Evolutionary conservation across 352 stramenopile species (phyloP), one percentile per base, ranked within the genome.

Genomic region (Globisporangium perplexum): DNA sequence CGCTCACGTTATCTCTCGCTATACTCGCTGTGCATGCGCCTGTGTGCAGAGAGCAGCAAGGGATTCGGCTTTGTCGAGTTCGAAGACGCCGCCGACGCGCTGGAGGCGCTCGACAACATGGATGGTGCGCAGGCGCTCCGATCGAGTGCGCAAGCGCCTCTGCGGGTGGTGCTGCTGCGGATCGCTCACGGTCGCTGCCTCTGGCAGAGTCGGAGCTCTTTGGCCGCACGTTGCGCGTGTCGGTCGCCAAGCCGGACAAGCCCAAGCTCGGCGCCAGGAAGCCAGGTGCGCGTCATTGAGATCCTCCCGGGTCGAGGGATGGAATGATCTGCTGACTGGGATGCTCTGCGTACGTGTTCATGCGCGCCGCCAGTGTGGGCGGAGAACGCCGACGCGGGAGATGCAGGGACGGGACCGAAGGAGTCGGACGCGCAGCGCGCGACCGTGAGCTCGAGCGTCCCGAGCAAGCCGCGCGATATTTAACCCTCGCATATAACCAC

Each of bases 21-120:
- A n/a, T 3, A 26, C 22, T 11, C 7, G 20, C 11, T 38, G 11
- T 3, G 22, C n/a, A 10, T 54, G 26, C 24, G 1, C 6, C 20
- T 31, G 39, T 30, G 18, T 49, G 22, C 52, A 93, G 87, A 88
- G 17, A 69, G 47, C 52, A 75, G 89, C 60, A 96, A 96, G 66
- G 88, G 92, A 38, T 98, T 97, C 62, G 95, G 86, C 10, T 98
- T 98, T 66, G 80, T 98, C 11, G 92, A 98, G 65, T 98, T 90
- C 57, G 89, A 96, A 53, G 84, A 97, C 39, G 71, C 85, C 31
- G 72, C 81, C 2, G 89, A 97, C 55, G 93, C 93, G 3, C 73
- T 63, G 31, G 92, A 91, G 58, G 93, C 93, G 33, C 96, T 97
- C 58, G 95, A 98, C 56, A 98, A 98, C 71, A 97, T 98, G 91